A percentile compares a stretch with the other conserved stretches of the same genome.
These are phyloP conservation scores for Cicer judaicum DNA, from an alignment of 306 rosid species.

Conservation along the genomic window DNA sequence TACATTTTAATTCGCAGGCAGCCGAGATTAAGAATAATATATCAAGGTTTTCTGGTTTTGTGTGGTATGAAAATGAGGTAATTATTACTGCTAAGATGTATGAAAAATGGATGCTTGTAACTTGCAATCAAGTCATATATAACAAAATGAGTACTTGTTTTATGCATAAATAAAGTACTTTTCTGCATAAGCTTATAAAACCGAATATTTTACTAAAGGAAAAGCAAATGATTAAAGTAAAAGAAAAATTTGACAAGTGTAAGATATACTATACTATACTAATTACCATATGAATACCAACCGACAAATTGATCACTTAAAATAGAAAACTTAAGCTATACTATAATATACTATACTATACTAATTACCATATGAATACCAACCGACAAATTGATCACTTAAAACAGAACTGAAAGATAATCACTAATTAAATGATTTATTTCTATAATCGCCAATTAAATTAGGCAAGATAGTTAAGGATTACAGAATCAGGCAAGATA, in stretches of 20 bases:
- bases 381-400: too few species aligned
- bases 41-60: slow-evolving; percentile 94
- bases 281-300: too few species aligned
- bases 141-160: not conserved
- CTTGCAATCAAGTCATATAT: slow-evolving; percentile 1
- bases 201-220: slow-evolving; percentile 61
- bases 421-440: too few species aligned
- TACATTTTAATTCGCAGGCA: slow-evolving; percentile 63
- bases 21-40: slow-evolving; percentile 77
- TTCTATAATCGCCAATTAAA: too few species aligned
- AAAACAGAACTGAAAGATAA: too few species aligned
- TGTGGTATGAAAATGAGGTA: slow-evolving; percentile 91
- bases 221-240: slow-evolving; percentile 83
- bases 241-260: slow-evolving; percentile 89
- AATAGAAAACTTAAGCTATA: too few species aligned
- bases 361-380: too few species aligned
- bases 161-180: slow-evolving; percentile 15
- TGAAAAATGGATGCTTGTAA: not conserved
- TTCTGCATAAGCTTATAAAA: slow-evolving; percentile 38
- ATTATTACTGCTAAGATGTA: slow-evolving; percentile 31
- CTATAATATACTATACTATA: too few species aligned
- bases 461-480: too few species aligned
- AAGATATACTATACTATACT: too few species aligned
- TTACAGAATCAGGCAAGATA: too few species aligned
- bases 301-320: too few species aligned